Evolutionary conservation across 2,329 filamentous ascomycete genomes (phyloP).

Genomic region (Aspergillus tanneri): DNA sequence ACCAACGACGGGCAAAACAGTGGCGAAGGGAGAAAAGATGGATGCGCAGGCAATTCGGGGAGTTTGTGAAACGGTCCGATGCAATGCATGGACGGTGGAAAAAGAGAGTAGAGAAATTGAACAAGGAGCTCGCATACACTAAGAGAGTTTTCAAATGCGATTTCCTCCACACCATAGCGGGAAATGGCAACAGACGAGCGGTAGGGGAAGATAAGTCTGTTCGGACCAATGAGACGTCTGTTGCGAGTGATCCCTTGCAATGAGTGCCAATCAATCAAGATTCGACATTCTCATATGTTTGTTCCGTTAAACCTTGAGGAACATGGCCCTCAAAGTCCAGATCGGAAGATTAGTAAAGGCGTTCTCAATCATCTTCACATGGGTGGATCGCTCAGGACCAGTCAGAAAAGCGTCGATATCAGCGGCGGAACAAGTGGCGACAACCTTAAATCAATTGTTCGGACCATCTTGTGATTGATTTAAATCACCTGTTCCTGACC

Average conservation of each 20-base stretch:
- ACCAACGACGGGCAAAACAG: slow-evolving; percentile 15
- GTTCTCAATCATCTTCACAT: slow-evolving; percentile 4
- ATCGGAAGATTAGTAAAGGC: background rate
- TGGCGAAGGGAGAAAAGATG: slow-evolving; percentile 22
- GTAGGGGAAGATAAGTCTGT: too few relatives aligned
- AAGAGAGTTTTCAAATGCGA: too few relatives aligned
- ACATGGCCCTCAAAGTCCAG: too few relatives aligned
- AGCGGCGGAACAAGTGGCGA: slow-evolving; percentile 7
- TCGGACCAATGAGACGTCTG: too few relatives aligned
- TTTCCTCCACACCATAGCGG: too few relatives aligned
- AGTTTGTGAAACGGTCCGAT: slow-evolving; percentile 19
- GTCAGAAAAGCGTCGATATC: slow-evolving; percentile 3
- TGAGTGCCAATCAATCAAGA: too few relatives aligned
- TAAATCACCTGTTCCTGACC: background rate
- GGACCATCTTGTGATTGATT: background rate
- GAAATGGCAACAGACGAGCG: too few relatives aligned
- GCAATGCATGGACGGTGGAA: slow-evolving; percentile 17
- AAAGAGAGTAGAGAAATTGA: slow-evolving; percentile 1
- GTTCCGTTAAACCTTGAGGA: too few relatives aligned
- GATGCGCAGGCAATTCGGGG: slow-evolving; percentile 23
- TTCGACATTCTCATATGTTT: too few relatives aligned
- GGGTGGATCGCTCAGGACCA: slow-evolving; percentile 5
- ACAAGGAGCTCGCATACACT: too few relatives aligned
- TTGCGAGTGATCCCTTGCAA: too few relatives aligned
- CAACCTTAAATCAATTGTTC: slow-evolving; percentile 2